These are phyloP conservation scores for Pueraria montana DNA, from an alignment of 306 rosid genomes.

Conservation along the genomic window DNA sequence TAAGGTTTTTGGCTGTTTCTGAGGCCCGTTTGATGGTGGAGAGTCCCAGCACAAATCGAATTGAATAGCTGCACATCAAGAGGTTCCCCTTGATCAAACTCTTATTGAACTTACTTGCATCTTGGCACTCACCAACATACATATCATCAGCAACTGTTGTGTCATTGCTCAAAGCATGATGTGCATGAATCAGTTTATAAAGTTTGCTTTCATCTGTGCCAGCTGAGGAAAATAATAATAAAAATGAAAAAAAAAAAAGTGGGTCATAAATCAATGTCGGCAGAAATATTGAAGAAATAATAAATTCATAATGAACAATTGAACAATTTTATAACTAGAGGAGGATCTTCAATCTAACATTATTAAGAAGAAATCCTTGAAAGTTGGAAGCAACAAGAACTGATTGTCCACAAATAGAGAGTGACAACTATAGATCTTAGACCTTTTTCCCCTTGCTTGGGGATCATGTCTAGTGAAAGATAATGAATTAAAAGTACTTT, in stretches of 20 bases:
- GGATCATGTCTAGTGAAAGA: neutral
- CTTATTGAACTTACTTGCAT: constrained; percentile 66
- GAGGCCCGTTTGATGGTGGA: constrained; percentile 78
- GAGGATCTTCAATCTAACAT: neutral
- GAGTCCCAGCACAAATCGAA: constrained; percentile 90
- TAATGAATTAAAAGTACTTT: neutral
- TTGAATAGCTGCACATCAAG: constrained; percentile 96
- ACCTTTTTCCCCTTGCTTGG: neutral
- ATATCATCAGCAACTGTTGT: constrained; percentile 62
- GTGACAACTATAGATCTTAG: neutral
- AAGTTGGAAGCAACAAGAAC: constrained; percentile 2
- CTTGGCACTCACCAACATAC: constrained; percentile 96
- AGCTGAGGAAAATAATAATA: constrained; percentile 62
- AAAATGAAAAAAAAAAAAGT: constrained; percentile 34
- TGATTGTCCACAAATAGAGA: neutral
- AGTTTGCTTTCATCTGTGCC: constrained; percentile 63
- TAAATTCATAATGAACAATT: constrained; percentile 19
- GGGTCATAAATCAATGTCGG: constrained; percentile 28
- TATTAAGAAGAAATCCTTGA: constrained; percentile 16
- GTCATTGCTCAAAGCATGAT: constrained; percentile 75
- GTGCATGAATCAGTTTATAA: constrained; percentile 77
- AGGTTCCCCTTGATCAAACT: constrained; percentile 79
- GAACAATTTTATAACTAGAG: neutral
- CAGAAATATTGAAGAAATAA: neutral
- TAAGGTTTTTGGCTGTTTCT: constrained; percentile 79